Conservation (phyloP, 2,329 filamentous ascomycete genomes). For the Xylariaceae sp. region DNA sequence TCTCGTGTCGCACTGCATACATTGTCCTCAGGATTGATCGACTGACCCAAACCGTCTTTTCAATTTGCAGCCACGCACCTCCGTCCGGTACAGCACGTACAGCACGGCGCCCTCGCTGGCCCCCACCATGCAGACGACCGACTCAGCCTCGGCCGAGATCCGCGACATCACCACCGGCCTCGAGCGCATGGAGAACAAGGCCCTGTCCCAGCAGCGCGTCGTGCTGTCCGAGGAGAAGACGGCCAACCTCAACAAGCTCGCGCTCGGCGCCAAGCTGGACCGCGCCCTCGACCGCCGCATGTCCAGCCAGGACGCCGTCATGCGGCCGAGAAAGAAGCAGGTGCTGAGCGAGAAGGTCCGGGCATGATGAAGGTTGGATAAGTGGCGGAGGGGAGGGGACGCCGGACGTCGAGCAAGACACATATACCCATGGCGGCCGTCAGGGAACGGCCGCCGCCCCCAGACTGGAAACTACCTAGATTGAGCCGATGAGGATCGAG, state of each 20-base stretch:
- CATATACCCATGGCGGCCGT: too few species aligned
- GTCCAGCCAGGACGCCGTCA: slow-evolving; percentile 82
- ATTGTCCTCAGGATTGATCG: slow-evolving; percentile 5
- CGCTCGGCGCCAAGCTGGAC: slow-evolving; percentile 83
- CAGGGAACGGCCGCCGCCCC: too few species aligned
- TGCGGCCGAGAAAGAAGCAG: slow-evolving; percentile 49
- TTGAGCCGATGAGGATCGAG: too few species aligned
- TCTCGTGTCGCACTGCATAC: slow-evolving; percentile 4
- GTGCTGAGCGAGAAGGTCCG: slow-evolving; percentile 21
- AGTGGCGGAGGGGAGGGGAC: too few species aligned
- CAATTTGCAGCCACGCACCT: slow-evolving; percentile 40
- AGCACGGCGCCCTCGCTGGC: slow-evolving; percentile 55
- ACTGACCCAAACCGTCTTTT: slow-evolving; percentile 1
- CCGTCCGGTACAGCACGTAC: slow-evolving; percentile 52
- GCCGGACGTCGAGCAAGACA: too few species aligned
- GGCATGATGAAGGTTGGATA: too few species aligned
- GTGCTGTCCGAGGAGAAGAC: slow-evolving; percentile 71
- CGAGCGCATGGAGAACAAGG: slow-evolving; percentile 84
- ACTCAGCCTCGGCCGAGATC: slow-evolving; percentile 51
- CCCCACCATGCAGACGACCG: slow-evolving; percentile 42
- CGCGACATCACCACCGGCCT: slow-evolving; percentile 70
- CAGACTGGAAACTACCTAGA: too few species aligned
- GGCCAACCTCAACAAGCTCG: slow-evolving; percentile 76
- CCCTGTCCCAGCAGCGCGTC: slow-evolving; percentile 74
- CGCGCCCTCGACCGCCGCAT: slow-evolving; percentile 79